Percentiles rank a stretch among this genome's conserved stretches.
phyloP scores from a whole-genome alignment of 2,329 filamentous ascomycete species.

The Raffaelea ambrosiae region DNA sequence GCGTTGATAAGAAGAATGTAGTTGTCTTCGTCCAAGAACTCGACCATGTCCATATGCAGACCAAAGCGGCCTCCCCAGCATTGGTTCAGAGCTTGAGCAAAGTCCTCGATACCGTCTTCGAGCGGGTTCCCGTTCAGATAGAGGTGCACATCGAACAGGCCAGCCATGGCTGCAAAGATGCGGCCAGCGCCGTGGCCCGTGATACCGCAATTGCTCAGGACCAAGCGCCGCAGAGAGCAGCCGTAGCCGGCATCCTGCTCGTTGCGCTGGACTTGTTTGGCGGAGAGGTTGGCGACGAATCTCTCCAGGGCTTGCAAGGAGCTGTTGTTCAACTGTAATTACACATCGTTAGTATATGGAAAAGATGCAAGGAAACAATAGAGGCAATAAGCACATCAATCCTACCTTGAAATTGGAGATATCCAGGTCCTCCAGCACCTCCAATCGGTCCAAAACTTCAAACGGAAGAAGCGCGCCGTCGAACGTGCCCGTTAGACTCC shows the following conservation, averaged over 20 bases:
- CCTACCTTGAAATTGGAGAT: slow-evolving; percentile 44
- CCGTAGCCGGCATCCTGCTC: slow-evolving; percentile 5
- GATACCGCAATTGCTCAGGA: slow-evolving; percentile 43
- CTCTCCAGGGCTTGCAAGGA: slow-evolving; percentile 37
- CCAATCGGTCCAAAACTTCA: slow-evolving; percentile 29
- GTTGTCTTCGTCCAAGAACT: slow-evolving; percentile 42
- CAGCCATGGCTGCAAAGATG: slow-evolving; percentile 39
- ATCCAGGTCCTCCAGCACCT: slow-evolving; percentile 44
- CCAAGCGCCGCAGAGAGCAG: slow-evolving; percentile 26
- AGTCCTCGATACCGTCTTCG: slow-evolving; percentile 41
- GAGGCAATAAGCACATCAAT: no score
- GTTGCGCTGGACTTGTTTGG: slow-evolving; percentile 4
- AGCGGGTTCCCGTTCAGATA: slow-evolving; percentile 44
- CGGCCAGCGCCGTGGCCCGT: slow-evolving; percentile 40
- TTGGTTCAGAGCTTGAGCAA: slow-evolving; percentile 37
- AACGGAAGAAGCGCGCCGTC: slow-evolving; percentile 38
- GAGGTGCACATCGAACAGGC: slow-evolving; percentile 37
- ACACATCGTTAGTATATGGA: no score
- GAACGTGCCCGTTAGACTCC: slow-evolving; percentile 37
- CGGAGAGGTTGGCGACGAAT: slow-evolving; percentile 26
- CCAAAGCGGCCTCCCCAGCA: slow-evolving; percentile 37
- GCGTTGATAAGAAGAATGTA: slow-evolving; percentile 43
- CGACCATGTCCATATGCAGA: slow-evolving; percentile 48
- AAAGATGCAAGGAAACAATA: no score
- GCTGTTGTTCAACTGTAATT: slow-evolving; percentile 21